Conservation (phyloP, 257 asterid species). For the Plantago ovata region DNA sequence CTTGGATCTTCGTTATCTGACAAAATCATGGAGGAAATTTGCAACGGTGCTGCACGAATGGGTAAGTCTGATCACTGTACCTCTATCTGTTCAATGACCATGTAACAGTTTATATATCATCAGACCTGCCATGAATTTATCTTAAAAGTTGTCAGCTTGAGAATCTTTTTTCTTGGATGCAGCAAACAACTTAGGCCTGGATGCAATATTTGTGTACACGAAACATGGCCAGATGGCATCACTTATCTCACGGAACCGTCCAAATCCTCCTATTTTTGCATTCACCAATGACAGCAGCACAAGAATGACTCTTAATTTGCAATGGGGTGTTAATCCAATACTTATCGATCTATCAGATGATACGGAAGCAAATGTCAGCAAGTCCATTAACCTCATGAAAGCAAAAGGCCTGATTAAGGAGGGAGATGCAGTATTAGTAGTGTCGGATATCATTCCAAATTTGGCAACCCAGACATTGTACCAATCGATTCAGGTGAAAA, state of each 20-base stretch:
- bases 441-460: constrained; percentile 66
- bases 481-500: constrained; percentile 73
- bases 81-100: neutral
- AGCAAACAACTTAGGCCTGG: constrained; percentile 77
- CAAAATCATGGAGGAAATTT: constrained; percentile 67
- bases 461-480: constrained; percentile 46
- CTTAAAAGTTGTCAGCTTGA: neutral
- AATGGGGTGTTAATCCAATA: constrained; percentile 79
- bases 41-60: constrained; percentile 73
- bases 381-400: constrained; percentile 51
- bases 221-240: constrained; percentile 81
- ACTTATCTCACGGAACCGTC: constrained; percentile 70
- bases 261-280: constrained; percentile 73
- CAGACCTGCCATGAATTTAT: too few relatives aligned
- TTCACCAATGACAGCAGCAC: constrained; percentile 64
- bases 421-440: constrained; percentile 54
- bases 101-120: too few relatives aligned
- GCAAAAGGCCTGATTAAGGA: constrained; percentile 50
- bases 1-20: constrained; percentile 52
- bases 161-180: constrained; percentile 17
- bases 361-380: constrained; percentile 53
- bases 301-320: constrained; percentile 65
- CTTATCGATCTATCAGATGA: constrained; percentile 67
- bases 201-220: constrained; percentile 79
- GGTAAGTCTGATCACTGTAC: constrained; percentile 36